These are phyloP conservation scores for Melampsora medusae DNA, from an alignment of 1,284 basidiomycete species.

Conservation along the genomic window DNA sequence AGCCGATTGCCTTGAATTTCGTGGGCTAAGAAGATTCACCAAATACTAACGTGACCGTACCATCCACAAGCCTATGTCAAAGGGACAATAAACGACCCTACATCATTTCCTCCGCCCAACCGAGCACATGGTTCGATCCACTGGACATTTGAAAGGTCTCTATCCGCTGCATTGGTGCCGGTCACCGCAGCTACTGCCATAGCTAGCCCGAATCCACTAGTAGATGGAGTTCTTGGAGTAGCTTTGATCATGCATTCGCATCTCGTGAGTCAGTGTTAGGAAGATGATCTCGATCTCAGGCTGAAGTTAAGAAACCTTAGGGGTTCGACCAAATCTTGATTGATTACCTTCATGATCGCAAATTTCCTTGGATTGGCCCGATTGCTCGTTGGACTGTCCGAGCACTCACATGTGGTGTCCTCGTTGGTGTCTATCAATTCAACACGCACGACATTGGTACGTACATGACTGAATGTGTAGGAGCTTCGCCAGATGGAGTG, in stretches of 20 bases:
- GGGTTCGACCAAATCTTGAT: constrained; percentile 54
- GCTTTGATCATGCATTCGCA: constrained; percentile 90
- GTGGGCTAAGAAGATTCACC: not conserved
- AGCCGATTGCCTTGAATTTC: not conserved
- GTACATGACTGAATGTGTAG: constrained; percentile 50
- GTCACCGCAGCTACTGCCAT: constrained; percentile 63
- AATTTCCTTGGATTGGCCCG: constrained; percentile 78
- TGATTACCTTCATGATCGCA: constrained; percentile 91
- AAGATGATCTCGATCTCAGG: not conserved
- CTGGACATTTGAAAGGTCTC: constrained; percentile 93
- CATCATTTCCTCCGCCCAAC: constrained; percentile 76
- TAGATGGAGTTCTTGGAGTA: constrained; percentile 84
- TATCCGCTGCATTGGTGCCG: constrained; percentile 83
- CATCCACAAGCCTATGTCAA: constrained; percentile 71
- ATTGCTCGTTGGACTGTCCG: constrained; percentile 72
- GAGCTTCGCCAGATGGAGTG: constrained; percentile 38
- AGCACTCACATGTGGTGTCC: constrained; percentile 72
- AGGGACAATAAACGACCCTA: constrained; percentile 94
- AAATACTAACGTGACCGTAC: constrained; percentile 7
- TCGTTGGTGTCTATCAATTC: constrained; percentile 92
- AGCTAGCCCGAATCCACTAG: constrained; percentile 62
- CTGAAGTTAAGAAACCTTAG: constrained; percentile 34
- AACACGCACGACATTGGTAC: constrained; percentile 94
- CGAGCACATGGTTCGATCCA: constrained; percentile 88
- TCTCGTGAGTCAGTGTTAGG: constrained; percentile 64